Evolutionary conservation across 345 rosid genomes (phyloP), one percentile per base, ranked within the genome.

Genomic region (Gossypium mustelinum): DNA sequence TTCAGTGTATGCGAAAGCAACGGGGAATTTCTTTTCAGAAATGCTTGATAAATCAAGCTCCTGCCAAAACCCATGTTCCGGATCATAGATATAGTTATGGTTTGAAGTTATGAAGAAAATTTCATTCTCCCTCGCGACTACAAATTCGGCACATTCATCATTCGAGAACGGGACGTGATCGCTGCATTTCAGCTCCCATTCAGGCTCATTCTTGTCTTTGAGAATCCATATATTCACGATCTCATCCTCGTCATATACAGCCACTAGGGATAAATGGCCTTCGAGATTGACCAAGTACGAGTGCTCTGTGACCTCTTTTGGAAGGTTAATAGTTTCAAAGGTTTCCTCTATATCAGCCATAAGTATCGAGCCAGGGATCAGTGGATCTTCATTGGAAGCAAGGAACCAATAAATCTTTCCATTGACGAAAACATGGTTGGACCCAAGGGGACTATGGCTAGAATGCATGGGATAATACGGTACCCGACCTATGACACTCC

Each of bases 371-470:
- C 25, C 70, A 76, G 75, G 82, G 48, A 81, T 67, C 27, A 1
- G 2, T 5, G 45, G 70, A 5, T 44, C 66, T 12, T 50, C 77
- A 1, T 72, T 68, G 11, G 77, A 77, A 29, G 73, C 75, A 57
- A 64, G 44, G 9, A 84, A 70, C 86, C 84, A 84, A 47, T 79
- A 77, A 0, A 84, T 44, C 9, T 74, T 84, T 10, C 81, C 79
- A 39, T 79, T 58, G 2, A 69, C 74, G 27, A 54, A 81, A 39
- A 78, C 73, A 60, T 76, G 80, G 67, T 11, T 22, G 18, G 65
- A 81, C 51, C 24, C 75, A 3, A 59, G 17, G 67, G 75, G 67
- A 34, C 55, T 58, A 39, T 73, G 75, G 68, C 65, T 58, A 59
- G 66, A 57, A 20, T 2, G 2, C 84, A 74, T 79, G 7, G 82